Evolutionary conservation across 2,329 filamentous ascomycete genomes (phyloP).

Genomic region (Xylaria sp.): DNA sequence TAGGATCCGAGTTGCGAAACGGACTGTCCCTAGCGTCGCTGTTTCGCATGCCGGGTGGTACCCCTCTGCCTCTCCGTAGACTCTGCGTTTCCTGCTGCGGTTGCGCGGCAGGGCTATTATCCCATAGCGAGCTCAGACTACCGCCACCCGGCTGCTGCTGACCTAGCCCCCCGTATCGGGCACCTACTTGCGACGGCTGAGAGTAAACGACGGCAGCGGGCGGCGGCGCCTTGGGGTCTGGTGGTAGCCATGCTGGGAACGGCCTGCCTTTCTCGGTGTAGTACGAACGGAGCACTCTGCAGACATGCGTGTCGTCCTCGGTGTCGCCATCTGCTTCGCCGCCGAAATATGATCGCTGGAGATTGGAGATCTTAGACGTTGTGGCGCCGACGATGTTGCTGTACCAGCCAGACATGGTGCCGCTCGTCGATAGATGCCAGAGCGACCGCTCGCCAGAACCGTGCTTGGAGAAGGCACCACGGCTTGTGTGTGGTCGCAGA

Average conservation of each 20-base stretch:
- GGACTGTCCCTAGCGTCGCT: conserved; percentile 51
- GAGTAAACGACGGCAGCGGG: conserved; percentile 65
- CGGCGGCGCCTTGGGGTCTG: conserved; percentile 81
- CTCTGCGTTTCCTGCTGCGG: conserved; percentile 56
- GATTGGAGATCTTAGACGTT: conserved; percentile 72
- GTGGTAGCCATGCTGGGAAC: conserved; percentile 88
- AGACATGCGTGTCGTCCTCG: conserved; percentile 94
- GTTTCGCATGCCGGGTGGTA: conserved; percentile 47
- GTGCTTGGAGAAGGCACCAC: neutral
- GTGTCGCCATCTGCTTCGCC: conserved; percentile 76
- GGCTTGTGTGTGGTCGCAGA: neutral
- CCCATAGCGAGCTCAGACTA: conserved; percentile 69
- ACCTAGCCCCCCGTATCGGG: conserved; percentile 63
- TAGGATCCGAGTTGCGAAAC: conserved; percentile 50
- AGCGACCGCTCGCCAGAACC: conserved; percentile 1
- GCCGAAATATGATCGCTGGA: conserved; percentile 75
- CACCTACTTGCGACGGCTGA: conserved; percentile 60
- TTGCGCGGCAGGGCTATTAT: conserved; percentile 55
- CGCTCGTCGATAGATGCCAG: conserved; percentile 20
- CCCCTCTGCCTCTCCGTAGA: conserved; percentile 57
- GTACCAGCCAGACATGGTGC: conserved; percentile 81
- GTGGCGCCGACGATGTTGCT: conserved; percentile 76
- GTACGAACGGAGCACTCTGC: conserved; percentile 90
- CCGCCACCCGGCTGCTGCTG: conserved; percentile 49
- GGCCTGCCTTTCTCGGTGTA: conserved; percentile 87